Conservation (phyloP, 768 basidiomycete species). For the Boletus reticuloceps region DNA sequence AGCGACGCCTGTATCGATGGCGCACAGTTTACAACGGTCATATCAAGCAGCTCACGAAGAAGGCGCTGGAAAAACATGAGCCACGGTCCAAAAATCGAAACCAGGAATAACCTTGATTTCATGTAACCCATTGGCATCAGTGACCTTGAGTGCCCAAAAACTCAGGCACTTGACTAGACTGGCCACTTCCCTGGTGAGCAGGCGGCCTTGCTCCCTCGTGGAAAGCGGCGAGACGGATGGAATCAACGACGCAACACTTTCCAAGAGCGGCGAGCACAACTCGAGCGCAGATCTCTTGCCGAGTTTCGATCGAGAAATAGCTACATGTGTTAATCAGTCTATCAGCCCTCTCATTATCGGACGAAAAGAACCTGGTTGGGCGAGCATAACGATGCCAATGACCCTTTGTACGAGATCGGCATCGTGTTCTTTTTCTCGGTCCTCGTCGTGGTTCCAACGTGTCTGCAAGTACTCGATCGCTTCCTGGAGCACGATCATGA, state of each 20-base stretch:
- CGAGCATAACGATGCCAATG: conserved; percentile 19
- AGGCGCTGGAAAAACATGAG: conserved; percentile 22
- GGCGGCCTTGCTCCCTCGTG: conserved; percentile 17
- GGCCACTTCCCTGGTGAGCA: conserved; percentile 17
- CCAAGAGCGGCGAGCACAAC: conserved; percentile 19
- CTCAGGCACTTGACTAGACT: conserved; percentile 12
- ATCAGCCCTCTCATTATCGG: neutral
- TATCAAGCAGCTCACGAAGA: conserved; percentile 34
- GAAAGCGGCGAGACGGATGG: conserved; percentile 12
- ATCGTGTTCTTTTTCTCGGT: conserved; percentile 15
- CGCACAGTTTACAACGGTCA: conserved; percentile 34
- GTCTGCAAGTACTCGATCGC: conserved; percentile 32
- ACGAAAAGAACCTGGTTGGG: conserved; percentile 18
- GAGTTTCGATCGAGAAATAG: conserved; percentile 23
- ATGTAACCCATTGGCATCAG: neutral
- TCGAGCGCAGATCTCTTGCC: conserved; percentile 25
- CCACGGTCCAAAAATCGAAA: neutral
- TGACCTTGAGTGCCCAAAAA: conserved; percentile 13
- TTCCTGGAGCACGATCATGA: conserved; percentile 42
- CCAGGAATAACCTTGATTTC: conserved; percentile 20
- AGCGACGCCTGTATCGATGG: conserved; percentile 41
- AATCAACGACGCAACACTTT: conserved; percentile 10
- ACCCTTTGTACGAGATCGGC: conserved; percentile 6
- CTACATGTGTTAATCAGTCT: conserved; percentile 11
- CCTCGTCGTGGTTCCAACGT: conserved; percentile 12